Evolutionary conservation across 495 filamentous ascomycete genomes (phyloP).

Genomic region (Trypethelium eluteriae): DNA sequence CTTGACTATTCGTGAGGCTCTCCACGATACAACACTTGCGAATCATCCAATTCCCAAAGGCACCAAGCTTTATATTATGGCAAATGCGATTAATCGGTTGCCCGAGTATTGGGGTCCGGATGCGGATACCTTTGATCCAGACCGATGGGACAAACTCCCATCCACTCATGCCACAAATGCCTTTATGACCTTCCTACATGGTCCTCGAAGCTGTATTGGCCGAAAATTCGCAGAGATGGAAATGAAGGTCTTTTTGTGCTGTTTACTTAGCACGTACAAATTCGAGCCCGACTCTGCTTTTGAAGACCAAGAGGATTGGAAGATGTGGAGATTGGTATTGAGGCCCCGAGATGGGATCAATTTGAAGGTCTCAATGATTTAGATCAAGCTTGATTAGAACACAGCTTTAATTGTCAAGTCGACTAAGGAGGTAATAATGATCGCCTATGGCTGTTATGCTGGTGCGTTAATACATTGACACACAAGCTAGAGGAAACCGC

Average conservation of each 20-base stretch:
- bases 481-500: too few relatives aligned
- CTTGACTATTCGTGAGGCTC: slow-evolving; percentile 55
- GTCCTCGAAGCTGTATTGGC: slow-evolving; percentile 43
- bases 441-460: too few relatives aligned
- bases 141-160: slow-evolving; percentile 34
- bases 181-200: slow-evolving; percentile 40
- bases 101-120: slow-evolving; percentile 36
- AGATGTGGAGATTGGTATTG: slow-evolving; percentile 49
- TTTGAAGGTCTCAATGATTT: slow-evolving; percentile 35
- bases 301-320: slow-evolving; percentile 45
- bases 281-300: slow-evolving; percentile 33
- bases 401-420: too few relatives aligned
- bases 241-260: slow-evolving; percentile 30
- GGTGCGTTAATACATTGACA: too few relatives aligned
- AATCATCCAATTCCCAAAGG: slow-evolving; percentile 48
- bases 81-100: slow-evolving; percentile 39
- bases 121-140: slow-evolving; percentile 39
- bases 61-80: slow-evolving; percentile 45
- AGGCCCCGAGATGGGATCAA: slow-evolving; percentile 44
- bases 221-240: slow-evolving; percentile 73
- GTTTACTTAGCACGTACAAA: slow-evolving; percentile 23
- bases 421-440: too few relatives aligned
- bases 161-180: slow-evolving; percentile 30
- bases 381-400: neutral
- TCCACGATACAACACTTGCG: slow-evolving; percentile 54